Conservation (phyloP, 2,329 filamentous ascomycete genomes). For the Colletotrichum zoysiae region DNA sequence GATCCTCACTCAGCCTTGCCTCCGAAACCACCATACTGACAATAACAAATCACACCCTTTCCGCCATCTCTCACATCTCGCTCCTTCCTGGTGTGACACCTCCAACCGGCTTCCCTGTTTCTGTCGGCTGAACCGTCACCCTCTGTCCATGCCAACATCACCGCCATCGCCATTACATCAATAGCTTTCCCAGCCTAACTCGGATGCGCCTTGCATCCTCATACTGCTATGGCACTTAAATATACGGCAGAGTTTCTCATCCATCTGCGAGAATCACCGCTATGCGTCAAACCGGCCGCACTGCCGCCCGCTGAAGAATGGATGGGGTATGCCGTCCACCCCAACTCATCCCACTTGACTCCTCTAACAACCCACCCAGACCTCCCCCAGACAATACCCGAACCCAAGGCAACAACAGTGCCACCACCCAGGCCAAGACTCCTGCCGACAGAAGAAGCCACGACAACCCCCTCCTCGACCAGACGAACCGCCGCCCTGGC, state of each 20-base stretch:
- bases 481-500: slow-evolving; percentile 64
- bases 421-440: slow-evolving; percentile 52
- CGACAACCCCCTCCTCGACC: slow-evolving; percentile 61
- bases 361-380: slow-evolving; percentile 48
- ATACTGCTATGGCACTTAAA: slow-evolving; percentile 65
- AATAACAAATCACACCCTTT: slow-evolving; percentile 1
- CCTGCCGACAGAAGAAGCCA: slow-evolving; percentile 59
- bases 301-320: slow-evolving; percentile 91
- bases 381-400: slow-evolving; percentile 60
- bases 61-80: slow-evolving; percentile 7
- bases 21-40: neutral
- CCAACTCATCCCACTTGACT: slow-evolving; percentile 19
- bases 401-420: slow-evolving; percentile 56
- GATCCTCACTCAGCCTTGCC: slow-evolving; percentile 7
- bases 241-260: slow-evolving; percentile 85
- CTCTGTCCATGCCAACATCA: slow-evolving; percentile 29
- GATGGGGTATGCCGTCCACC: slow-evolving; percentile 81
- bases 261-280: slow-evolving; percentile 81
- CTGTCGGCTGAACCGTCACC: slow-evolving; percentile 14
- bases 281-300: slow-evolving; percentile 82
- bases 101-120: slow-evolving; percentile 15
- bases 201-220: slow-evolving; percentile 55
- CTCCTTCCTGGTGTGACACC: slow-evolving; percentile 16
- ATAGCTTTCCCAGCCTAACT: slow-evolving; percentile 21
- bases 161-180: slow-evolving; percentile 23